Base-by-base conservation (phyloP, 2,329 filamentous ascomycete species). In the Tolypocladium amazonense region DNA sequence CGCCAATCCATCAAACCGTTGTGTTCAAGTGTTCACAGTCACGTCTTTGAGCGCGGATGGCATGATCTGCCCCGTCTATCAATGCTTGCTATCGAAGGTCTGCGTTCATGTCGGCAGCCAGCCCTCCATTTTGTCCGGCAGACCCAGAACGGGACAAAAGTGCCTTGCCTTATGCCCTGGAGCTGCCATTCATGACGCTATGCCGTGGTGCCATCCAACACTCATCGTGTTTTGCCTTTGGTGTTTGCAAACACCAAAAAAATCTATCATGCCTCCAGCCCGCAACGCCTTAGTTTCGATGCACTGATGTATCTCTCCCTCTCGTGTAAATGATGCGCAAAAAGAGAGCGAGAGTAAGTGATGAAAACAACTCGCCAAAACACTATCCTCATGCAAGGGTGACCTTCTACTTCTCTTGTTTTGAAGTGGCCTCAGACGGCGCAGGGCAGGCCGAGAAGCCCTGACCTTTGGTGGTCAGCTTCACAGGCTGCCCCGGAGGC, bases 241-340 rank as follows among this genome's bases (percentile, higher is more conserved):
- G 38, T 43, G 38, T 15, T 43, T 45, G 41, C 38, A 30, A 45
- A 35, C 38, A 45, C 9, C 8, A 33, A 56, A 50, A 41, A 66
- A 66, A 60, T 72, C 70, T 72, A 72, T 72, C 61, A 63, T 67
- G 63, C 61, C 47, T 65, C 67, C 66, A 67, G 60, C 67, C 69
- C 61, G 63, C 65, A 71, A 71, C 70, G 70, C 70, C 70, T 65
- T 66, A 58, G 58, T 61, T 65, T 65, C 63, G 60, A 67, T 69
- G 67, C 66, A 68, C 11, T 38, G 45, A 41, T 60, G 60, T 58
- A 62, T 57, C 59, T 58, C 45, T 60, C 23, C 55, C 60, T 56
- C 62, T 58, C 64, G 25, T 7, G 59, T 61, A 43, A 61, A 56
- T 63, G 60, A 62, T 64, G 63, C 64, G 58, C 60, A 61, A 57